A percentile compares a stretch with the other conserved stretches of the same genome.
phyloP scores from a whole-genome alignment of 2,329 filamentous ascomycete species.

The Cordyceps pruinosa region DNA sequence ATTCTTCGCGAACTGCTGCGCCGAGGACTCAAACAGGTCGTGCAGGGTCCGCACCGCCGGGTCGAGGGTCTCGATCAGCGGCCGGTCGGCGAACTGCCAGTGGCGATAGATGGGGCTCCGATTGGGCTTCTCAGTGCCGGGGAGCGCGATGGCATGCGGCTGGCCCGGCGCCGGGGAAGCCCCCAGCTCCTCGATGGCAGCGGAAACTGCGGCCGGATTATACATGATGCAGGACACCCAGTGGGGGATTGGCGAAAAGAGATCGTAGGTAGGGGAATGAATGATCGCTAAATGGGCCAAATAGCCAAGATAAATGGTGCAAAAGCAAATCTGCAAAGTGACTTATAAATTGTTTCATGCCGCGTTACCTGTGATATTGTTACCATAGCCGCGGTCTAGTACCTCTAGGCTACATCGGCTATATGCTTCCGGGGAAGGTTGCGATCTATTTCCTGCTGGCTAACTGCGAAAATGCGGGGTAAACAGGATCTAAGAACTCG shows the following conservation, averaged over 20 bases:
- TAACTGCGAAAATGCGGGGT: background rate
- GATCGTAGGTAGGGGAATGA: background rate
- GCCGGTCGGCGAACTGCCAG: constrained; percentile 66
- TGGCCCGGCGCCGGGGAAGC: constrained; percentile 62
- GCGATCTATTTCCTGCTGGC: background rate
- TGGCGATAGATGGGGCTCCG: constrained; percentile 76
- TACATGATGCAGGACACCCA: background rate
- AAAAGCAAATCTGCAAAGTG: background rate
- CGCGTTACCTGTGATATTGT: background rate
- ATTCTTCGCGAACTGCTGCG: constrained; percentile 51
- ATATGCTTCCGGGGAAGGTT: background rate
- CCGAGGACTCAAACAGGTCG: constrained; percentile 65
- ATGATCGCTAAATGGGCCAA: background rate
- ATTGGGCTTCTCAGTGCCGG: constrained; percentile 65
- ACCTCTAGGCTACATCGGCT: background rate
- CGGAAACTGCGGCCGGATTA: background rate
- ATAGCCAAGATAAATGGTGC: background rate
- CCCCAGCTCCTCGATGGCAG: constrained; percentile 37
- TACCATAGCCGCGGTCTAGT: background rate
- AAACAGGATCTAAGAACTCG: background rate
- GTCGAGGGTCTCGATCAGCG: constrained; percentile 60
- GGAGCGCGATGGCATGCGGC: constrained; percentile 71
- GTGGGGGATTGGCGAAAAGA: background rate
- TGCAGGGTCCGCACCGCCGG: constrained; percentile 60
- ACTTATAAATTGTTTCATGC: background rate